Evolutionary conservation across 805 yeast species (phyloP).

Genomic region (Helenozyma baotianmanensis): DNA sequence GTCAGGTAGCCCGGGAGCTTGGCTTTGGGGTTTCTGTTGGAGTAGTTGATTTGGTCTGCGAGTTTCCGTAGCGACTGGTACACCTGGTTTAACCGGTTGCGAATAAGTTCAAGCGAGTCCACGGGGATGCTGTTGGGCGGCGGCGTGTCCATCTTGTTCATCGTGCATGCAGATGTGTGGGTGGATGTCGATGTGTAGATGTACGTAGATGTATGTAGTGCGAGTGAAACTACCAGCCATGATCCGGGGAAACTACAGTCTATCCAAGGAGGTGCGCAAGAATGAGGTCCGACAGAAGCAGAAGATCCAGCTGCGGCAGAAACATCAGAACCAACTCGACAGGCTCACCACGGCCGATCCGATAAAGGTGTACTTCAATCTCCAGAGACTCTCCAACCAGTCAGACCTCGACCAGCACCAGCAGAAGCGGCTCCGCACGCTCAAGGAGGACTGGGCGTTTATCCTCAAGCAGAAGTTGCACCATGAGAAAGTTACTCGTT

Average conservation of each 20-base stretch:
- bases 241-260: constrained; percentile 28
- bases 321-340: constrained; percentile 23
- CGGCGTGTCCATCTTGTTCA: no score
- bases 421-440: constrained; percentile 17
- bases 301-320: constrained; percentile 35
- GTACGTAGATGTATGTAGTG: no score
- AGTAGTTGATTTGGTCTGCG: constrained; percentile 33
- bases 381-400: constrained; percentile 22
- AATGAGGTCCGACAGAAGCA: constrained; percentile 33
- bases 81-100: constrained; percentile 40
- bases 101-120: constrained; percentile 36
- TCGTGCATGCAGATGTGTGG: no score
- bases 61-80: constrained; percentile 36
- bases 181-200: no score
- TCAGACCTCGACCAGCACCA: constrained; percentile 14
- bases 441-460: constrained; percentile 39
- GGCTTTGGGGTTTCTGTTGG: constrained; percentile 33
- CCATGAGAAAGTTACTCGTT: constrained; percentile 21
- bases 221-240: no score
- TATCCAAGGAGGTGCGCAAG: constrained; percentile 34
- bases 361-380: constrained; percentile 26
- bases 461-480: constrained; percentile 32
- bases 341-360: constrained; percentile 31
- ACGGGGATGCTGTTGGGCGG: constrained; percentile 26
- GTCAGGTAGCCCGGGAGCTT: constrained; percentile 51